phyloP scores from a whole-genome alignment of 768 basidiomycete species.

The Tulasnella sp. region DNA sequence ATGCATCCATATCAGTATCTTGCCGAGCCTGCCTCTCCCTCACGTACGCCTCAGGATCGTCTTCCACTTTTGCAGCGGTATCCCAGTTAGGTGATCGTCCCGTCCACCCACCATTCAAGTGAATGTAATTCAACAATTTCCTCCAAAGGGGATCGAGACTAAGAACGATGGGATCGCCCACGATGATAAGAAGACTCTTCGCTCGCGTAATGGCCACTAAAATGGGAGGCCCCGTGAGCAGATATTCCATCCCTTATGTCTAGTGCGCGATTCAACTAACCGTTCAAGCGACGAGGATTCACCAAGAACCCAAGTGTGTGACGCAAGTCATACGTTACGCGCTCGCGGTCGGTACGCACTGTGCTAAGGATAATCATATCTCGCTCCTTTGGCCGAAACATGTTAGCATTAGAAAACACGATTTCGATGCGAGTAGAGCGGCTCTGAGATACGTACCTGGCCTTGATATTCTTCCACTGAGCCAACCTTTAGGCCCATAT shows the following conservation, averaged over 20 bases:
- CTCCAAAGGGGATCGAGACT: constrained; percentile 6
- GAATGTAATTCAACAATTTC: constrained; percentile 3
- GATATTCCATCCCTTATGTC: too few relatives aligned
- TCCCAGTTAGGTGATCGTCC: constrained; percentile 3
- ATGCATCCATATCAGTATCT: too few relatives aligned
- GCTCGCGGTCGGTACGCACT: neutral
- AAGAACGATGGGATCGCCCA: constrained; percentile 7
- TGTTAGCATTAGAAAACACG: too few relatives aligned
- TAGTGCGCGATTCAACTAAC: too few relatives aligned
- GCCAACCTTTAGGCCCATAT: constrained; percentile 6
- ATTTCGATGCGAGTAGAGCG: too few relatives aligned
- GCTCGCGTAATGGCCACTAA: constrained; percentile 14
- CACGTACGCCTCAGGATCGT: neutral
- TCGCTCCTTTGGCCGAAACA: too few relatives aligned
- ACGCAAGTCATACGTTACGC: neutral
- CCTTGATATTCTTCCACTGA: constrained; percentile 18
- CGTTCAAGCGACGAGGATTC: constrained; percentile 11
- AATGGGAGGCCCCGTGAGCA: too few relatives aligned
- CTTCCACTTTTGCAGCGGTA: neutral
- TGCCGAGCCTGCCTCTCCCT: too few relatives aligned
- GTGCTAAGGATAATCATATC: constrained; percentile 5
- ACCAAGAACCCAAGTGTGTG: constrained; percentile 6
- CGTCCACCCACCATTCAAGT: constrained; percentile 1
- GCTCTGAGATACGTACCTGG: constrained; percentile 1
- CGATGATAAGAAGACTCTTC: constrained; percentile 13